phyloP scores from a whole-genome alignment of 805 yeast genomes.

The Dipodascus geniculatus region DNA sequence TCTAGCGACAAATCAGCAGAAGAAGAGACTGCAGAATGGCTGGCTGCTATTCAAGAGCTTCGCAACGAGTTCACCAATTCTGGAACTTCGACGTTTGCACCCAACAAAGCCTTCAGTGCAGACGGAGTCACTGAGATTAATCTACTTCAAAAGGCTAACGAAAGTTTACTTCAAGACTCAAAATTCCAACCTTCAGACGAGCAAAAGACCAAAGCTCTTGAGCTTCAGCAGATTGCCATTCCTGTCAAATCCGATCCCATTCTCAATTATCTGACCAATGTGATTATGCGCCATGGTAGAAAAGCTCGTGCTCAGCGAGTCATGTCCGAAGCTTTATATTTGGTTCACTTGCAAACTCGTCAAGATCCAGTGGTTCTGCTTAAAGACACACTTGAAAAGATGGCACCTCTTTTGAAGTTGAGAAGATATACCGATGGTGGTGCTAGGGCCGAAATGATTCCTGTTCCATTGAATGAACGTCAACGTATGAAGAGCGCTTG shows the following conservation, averaged over 20 bases:
- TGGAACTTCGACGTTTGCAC: constrained; percentile 24
- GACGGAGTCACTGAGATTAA: constrained; percentile 28
- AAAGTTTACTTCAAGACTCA: constrained; percentile 10
- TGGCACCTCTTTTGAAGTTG: constrained; percentile 76
- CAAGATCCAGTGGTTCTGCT: constrained; percentile 70
- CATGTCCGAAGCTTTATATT: constrained; percentile 66
- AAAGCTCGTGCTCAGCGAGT: constrained; percentile 68
- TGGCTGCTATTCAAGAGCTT: constrained; percentile 29
- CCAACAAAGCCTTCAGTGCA: constrained; percentile 32
- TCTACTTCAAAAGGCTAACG: constrained; percentile 21
- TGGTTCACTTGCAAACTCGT: constrained; percentile 61
- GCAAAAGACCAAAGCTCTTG: constrained; percentile 48
- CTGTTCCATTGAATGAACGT: constrained; percentile 69
- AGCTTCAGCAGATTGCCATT: constrained; percentile 38
- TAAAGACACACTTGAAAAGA: constrained; percentile 59
- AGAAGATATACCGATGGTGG: constrained; percentile 72
- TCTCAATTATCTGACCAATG: constrained; percentile 64
- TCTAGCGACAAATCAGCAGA: constrained; percentile 19
- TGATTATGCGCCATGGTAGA: constrained; percentile 88
- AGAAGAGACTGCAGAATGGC: constrained; percentile 31
- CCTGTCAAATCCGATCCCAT: constrained; percentile 61
- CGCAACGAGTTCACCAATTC: constrained; percentile 29
- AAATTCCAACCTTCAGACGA: constrained; percentile 39
- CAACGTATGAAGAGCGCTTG: constrained; percentile 83
- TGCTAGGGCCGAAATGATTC: constrained; percentile 72